These are phyloP conservation scores for Alternaria conjuncta DNA, from an alignment of 2,329 filamentous ascomycete genomes.

Conservation along the genomic window DNA sequence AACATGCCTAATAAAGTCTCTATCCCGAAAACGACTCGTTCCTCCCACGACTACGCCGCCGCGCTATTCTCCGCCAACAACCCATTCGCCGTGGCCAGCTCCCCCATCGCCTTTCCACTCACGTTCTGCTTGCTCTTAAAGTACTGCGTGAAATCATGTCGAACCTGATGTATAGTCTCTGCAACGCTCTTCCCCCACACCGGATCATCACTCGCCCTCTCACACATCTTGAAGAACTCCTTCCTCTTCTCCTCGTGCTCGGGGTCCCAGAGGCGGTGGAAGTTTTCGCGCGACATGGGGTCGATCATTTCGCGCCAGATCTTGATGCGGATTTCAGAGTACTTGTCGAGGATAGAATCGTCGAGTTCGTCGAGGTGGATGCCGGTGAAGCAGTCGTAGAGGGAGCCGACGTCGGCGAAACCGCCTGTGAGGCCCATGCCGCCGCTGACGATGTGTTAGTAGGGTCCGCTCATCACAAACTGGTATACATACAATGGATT, in stretches of 20 bases:
- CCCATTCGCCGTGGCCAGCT: constrained; percentile 2
- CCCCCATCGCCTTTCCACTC: constrained; percentile 2
- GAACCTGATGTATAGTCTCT: constrained; percentile 34
- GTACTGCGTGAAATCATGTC: constrained; percentile 47
- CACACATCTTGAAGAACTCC: constrained; percentile 44
- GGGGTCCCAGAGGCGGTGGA: constrained; percentile 45
- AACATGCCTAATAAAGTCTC: background rate
- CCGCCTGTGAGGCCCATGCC: constrained; percentile 69
- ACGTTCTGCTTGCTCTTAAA: constrained; percentile 37
- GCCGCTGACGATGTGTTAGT: constrained; percentile 48
- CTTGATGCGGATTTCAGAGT: constrained; percentile 42
- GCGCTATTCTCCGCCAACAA: constrained; percentile 12
- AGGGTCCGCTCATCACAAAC: background rate
- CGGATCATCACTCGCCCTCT: constrained; percentile 37
- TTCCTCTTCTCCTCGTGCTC: constrained; percentile 32
- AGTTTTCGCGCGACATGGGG: constrained; percentile 51
- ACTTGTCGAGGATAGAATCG: constrained; percentile 44
- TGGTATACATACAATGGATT: constrained; percentile 53
- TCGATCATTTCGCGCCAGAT: constrained; percentile 47
- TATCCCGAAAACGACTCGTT: background rate
- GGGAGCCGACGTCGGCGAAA: constrained; percentile 67
- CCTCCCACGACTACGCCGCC: background rate
- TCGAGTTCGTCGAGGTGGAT: constrained; percentile 44
- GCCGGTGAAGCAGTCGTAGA: constrained; percentile 63
- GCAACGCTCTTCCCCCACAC: constrained; percentile 35